Evolutionary conservation across 306 rosid species (phyloP), one percentile per base, ranked within the genome.

Genomic region (Prunus davidiana): DNA sequence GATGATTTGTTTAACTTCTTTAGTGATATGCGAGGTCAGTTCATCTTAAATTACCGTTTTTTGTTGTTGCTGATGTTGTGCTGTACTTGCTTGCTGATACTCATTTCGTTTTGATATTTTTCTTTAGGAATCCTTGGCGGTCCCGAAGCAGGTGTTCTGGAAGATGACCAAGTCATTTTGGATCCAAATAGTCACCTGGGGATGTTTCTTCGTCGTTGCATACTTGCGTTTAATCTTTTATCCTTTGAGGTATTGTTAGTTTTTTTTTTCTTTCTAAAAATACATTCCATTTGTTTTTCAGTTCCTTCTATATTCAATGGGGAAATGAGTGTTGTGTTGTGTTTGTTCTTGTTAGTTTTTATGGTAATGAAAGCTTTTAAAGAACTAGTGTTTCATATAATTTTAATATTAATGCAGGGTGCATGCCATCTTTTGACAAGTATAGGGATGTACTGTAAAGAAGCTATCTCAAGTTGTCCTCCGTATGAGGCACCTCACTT

Each of bases 1-100:
- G 97, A 95, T 76, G 96, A 92, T 84, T 85, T 95, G 82, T 95
- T 95, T 72, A 92, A 92, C 80, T 92, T 95, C 86, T 90, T 90
- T 15, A 80, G 75, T 50, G 97, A 95, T 27, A 88, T 90, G 79
- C 87, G 98, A 76, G 97, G 98, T 92, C 24, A 65, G 90, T 81
- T 79, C n/a, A 45, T 65, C 69, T 32, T 6, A 41, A 41, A 64
- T 67, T 32, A 11, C 15, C 20, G 0, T 6, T 38, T 38, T 22
- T 73, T 57, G n/a, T 69, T 28, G 69, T 3, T 28, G 20, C 28
- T 52, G 15, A 38, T 62, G 20, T 77, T 6, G 14, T 52, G 8
- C 15, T 55, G 8, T 14, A 14, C 1, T 72, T 58, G 22, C 46
- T 67, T 4, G 19, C 14, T 20, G 22, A 38, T 43, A 55, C 10